Base-by-base conservation (phyloP, 495 filamentous ascomycete species). In the Talaromyces ruber region DNA sequence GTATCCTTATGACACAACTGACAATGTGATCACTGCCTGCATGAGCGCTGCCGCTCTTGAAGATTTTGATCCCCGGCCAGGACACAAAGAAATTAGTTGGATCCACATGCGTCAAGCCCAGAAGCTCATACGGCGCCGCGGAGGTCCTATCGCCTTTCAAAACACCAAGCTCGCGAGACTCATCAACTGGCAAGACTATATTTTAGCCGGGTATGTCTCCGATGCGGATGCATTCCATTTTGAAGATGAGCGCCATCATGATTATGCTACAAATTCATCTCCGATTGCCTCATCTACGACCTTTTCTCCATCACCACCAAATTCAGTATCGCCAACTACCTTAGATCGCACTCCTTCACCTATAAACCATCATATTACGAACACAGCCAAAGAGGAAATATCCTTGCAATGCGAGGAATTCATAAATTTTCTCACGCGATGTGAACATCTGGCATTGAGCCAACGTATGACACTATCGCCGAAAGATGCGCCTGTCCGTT, bases 161-260 rank as follows among this genome's bases (percentile, higher is more conserved):
- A 69, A 72, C 52, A 76, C 72, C 8, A 74, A 69, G 37, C 58
- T 77, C n/a, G 73, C 72, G 0, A 77, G 72, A 69, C 59, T 78
- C 28, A 75, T 75, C 43, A 76, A 79, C 54, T 77, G 73, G 76
- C 72, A 75, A 67, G 75, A 77, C 59, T 76, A 77, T 61, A 74
- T 75, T 28, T 58, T 77, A 21, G 69, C 72, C 1, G 76, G 76
- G 1, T 77, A 76, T 60, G 73, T 76, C 37, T 72, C 69, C 1
- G 64, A 72, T 11, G 71, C 68, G 12, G 63, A 64, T 0, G 72
- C 70, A 55, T 75, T 77, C 47, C 73, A 66, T 37, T 77, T 73
- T 43, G 70, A 77, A 24, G 58, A 62, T 16, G 21, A 62, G 8
- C 43, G 62, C 9, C 18, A 64, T 4, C 4, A 28, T 21, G 37